phyloP scores from a whole-genome alignment of 805 yeast genomes.

The Sugiyamaella chiloensis region DNA sequence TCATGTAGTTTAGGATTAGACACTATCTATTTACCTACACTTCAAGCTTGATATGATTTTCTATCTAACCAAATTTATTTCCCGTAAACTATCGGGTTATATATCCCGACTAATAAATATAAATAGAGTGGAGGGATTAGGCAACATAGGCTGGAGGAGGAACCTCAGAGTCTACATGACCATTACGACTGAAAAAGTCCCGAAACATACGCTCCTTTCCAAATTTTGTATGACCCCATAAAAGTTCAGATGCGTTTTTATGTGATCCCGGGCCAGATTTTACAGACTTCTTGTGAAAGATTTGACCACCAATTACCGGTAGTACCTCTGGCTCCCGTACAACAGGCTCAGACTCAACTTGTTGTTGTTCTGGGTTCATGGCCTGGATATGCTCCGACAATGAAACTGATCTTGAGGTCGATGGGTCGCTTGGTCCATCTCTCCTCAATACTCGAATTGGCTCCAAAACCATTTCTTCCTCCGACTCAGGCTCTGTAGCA shows the following conservation, averaged over 20 bases:
- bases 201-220: constrained; percentile 15
- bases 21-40: too few relatives aligned
- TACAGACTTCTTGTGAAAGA: constrained; percentile 2
- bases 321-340: too few relatives aligned
- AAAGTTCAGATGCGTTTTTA: neutral
- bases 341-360: too few relatives aligned
- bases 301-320: too few relatives aligned
- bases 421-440: too few relatives aligned
- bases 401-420: too few relatives aligned
- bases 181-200: constrained; percentile 22
- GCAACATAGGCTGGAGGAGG: constrained; percentile 26
- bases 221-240: neutral
- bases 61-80: neutral
- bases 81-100: neutral
- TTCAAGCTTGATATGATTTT: neutral
- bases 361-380: too few relatives aligned
- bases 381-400: too few relatives aligned
- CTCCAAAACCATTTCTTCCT: too few relatives aligned
- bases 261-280: neutral
- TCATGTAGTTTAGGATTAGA: too few relatives aligned
- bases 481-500: too few relatives aligned
- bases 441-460: too few relatives aligned
- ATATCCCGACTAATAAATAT: constrained; percentile 4
- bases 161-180: constrained; percentile 10
- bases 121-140: constrained; percentile 3